Conservation (phyloP, 257 asterid species). For the Solanum medicagineum region DNA sequence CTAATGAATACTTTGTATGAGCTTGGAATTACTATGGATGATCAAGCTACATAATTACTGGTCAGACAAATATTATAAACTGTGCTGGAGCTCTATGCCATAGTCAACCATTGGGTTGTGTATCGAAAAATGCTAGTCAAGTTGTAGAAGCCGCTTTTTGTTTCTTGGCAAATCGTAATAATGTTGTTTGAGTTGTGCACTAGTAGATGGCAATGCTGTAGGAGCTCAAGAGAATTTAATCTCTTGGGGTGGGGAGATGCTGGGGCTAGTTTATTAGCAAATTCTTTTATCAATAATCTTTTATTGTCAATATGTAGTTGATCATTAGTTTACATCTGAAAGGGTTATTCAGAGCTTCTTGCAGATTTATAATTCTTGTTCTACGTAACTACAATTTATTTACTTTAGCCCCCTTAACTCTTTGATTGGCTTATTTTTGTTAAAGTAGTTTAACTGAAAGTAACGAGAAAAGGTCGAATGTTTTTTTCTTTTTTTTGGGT, state of each 20-base stretch:
- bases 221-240: neutral
- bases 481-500: neutral
- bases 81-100: neutral
- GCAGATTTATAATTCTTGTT: neutral
- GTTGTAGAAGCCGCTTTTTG: neutral
- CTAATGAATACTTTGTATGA: neutral
- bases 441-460: neutral
- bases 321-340: neutral
- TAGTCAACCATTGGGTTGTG: neutral
- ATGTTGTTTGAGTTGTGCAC: neutral
- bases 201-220: neutral
- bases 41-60: neutral
- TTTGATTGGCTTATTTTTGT: neutral
- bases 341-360: neutral
- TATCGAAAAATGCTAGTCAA: neutral
- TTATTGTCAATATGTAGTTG: neutral
- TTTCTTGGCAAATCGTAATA: neutral
- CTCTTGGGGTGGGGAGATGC: neutral
- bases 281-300: neutral
- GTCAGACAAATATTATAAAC: neutral
- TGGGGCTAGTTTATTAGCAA: neutral
- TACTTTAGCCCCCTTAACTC: neutral
- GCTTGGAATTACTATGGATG: neutral
- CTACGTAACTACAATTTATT: neutral
- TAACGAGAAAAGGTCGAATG: neutral